Base-by-base conservation (phyloP, 2,329 filamentous ascomycete species). In the Lachnellula occidentalis region DNA sequence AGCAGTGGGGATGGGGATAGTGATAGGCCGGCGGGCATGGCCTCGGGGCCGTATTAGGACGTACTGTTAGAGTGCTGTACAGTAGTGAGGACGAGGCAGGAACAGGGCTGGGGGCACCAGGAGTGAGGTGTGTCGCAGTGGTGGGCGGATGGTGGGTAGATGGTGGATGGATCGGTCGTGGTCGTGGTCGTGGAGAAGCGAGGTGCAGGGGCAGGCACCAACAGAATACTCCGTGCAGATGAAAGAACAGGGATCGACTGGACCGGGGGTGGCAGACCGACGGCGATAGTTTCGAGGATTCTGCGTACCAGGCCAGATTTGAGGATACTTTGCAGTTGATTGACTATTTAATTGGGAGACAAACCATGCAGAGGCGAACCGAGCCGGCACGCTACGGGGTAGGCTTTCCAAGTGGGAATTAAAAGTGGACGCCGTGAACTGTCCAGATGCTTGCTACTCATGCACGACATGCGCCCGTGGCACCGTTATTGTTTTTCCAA, bases 11-110 rank as follows among this genome's bases (percentile, higher is more conserved):
- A 27, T 21, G 41, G 50, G 11, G 14, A 31, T 21, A 42, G 50
- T 47, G 54, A 57, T 51, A 55, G 54, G 55, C 45, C 57, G 43
- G 46, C 52, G 50, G 51, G 48, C 57, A 55, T 51, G 48, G 45
- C 49, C 24, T 17, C 21, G 22, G 22, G 5, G 43, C 43, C 19
- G 43, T 24, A 45, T 17, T 15, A 45, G 43, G 43, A 55, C 46
- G 51, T 54, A 22, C 34, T 31, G 49, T 48, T 49, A 39, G 45
- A 48, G 46, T 22, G 22, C n/a, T 5, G 19, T 22, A 22, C 22
- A 27, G 27, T 27, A 41, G 37, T 19, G 46, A 34, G 9, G 9
- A 31, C 8, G 27, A 31, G 27, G 11, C 27, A 31, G 27, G 27
- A 31, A 31, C 27, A 31, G 36, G 36, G n/a, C 36, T 37, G 36